Base-by-base conservation (phyloP, 805 yeast genomes). In the Wickerhamiella australiensis region DNA sequence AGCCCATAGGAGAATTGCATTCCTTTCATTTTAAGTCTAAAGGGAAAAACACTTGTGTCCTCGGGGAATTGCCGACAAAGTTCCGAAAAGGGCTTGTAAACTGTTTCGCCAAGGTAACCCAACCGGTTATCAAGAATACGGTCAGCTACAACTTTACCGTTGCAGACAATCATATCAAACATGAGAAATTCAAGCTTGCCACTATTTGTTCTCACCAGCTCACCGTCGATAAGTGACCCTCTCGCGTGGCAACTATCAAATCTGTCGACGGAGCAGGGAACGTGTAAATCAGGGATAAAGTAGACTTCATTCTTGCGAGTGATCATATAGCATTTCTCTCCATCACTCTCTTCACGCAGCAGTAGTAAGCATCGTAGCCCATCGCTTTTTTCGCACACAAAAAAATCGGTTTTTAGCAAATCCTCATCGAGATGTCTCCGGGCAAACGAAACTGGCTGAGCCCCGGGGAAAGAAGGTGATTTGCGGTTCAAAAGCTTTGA, bases 381-480 rank as follows among this genome's bases (percentile, higher is more conserved):
- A 65, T 92, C 98, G 0, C 92, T 78, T 63, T 92, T 92, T 60
- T 92, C 99, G 68, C 98, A 94, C 0, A 92, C 98, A 56, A 79
- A 80, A 61, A 88, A 92, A 59, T 94, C 97, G 52, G 80, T 79
- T 2, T 72, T 66, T 61, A 74, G 62, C 44, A 92, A 68, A 29
- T 79, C 76, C 43, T 77, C 76, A 3, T 63, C 63, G 21, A 92
- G 69, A 65, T 90, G 96, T 29, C 73, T 68, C 50, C 85, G 72
- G 40, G 84, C 80, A 61, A 92, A 88, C 22, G 95, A 85, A 2
- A 90, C 85, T 0, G 99, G 99, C 65, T 94, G 98, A 1, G 96
- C 80, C 0, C 98, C 65, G 20, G 95, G 94, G 58, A 88, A 88
- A 1, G 65, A 57, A 15, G 74, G 69, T 37, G 75, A 72, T 27